A percentile compares a stretch with the other conserved stretches of the same genome.
Evolutionary conservation across 108 stramenopile genomes (phyloP).

Genomic region (Cyclotella baltica): DNA sequence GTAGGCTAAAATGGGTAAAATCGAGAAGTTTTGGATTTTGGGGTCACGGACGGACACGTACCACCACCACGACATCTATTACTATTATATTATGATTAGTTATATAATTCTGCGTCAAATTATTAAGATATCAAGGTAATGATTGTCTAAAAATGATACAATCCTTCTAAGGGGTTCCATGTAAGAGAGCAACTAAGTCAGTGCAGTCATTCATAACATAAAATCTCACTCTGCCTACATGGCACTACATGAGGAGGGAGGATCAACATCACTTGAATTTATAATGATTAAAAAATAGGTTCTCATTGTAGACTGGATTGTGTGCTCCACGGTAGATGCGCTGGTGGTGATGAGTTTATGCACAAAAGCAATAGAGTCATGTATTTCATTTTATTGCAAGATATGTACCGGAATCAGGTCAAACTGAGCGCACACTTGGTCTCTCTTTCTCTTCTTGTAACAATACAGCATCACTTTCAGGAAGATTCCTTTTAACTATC

Average conservation of each 20-base stretch:
- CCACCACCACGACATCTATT: too few relatives aligned
- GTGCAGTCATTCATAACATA: conserved; percentile 47
- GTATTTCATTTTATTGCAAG: conserved; percentile 1
- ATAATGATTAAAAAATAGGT: conserved; percentile 49
- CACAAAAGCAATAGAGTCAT: conserved; percentile 27
- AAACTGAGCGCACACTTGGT: neutral
- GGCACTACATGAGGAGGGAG: conserved; percentile 48
- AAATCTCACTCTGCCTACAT: conserved; percentile 44
- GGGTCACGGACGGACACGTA: too few relatives aligned
- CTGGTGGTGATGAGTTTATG: conserved; percentile 50
- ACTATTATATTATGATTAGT: too few relatives aligned
- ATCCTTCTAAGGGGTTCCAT: too few relatives aligned
- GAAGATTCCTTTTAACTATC: conserved; percentile 27
- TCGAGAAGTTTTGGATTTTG: too few relatives aligned
- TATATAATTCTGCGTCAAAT: too few relatives aligned
- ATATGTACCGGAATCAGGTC: neutral
- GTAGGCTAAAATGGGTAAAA: too few relatives aligned
- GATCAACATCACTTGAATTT: conserved; percentile 25
- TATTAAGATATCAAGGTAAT: too few relatives aligned
- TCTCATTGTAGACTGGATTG: conserved; percentile 29
- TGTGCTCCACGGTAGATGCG: conserved; percentile 46
- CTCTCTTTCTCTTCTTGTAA: conserved; percentile 35
- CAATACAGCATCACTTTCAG: conserved; percentile 48
- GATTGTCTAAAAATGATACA: too few relatives aligned
- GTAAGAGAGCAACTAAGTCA: too few relatives aligned